A percentile compares a stretch with the other conserved stretches of the same genome.
These are phyloP conservation scores for Globisporangium okanoganense DNA, from an alignment of 352 stramenopile species.

Conservation along the genomic window DNA sequence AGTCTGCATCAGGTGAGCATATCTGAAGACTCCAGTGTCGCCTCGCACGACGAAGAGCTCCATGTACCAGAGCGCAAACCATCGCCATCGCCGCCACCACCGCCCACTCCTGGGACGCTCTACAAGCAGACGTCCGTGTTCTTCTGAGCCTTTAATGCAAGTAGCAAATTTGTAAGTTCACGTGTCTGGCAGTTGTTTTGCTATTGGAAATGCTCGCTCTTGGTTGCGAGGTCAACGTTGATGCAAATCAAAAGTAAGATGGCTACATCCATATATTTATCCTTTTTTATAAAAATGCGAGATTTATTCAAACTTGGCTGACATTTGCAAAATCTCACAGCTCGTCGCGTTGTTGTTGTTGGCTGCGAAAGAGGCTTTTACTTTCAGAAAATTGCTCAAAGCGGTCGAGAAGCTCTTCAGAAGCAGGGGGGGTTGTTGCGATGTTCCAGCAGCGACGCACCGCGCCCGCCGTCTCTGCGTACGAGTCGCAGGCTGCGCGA, in stretches of 20 bases:
- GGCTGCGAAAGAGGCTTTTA: no score
- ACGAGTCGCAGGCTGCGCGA: constrained; percentile 66
- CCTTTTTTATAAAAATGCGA: no score
- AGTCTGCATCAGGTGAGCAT: not conserved
- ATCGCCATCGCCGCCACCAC: not conserved
- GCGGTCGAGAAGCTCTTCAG: not conserved
- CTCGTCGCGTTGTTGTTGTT: no score
- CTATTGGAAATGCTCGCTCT: no score
- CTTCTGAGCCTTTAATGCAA: constrained; percentile 15
- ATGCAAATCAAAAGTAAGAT: no score
- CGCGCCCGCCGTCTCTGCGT: constrained; percentile 41
- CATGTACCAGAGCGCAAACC: not conserved
- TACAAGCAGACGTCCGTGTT: constrained; percentile 19
- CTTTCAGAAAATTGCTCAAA: not conserved
- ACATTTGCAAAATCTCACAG: no score
- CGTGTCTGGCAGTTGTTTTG: no score
- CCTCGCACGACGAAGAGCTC: not conserved
- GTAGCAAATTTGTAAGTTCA: no score
- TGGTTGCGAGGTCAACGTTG: no score
- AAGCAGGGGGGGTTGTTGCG: not conserved
- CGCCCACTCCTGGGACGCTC: not conserved
- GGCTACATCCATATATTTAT: no score
- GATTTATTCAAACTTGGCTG: no score
- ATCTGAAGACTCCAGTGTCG: not conserved
- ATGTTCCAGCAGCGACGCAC: constrained; percentile 21